Evolutionary conservation across 208 protist species (phyloP), one percentile per base, ranked within the genome.

Genomic region (Vickermania spadyakhi): DNA sequence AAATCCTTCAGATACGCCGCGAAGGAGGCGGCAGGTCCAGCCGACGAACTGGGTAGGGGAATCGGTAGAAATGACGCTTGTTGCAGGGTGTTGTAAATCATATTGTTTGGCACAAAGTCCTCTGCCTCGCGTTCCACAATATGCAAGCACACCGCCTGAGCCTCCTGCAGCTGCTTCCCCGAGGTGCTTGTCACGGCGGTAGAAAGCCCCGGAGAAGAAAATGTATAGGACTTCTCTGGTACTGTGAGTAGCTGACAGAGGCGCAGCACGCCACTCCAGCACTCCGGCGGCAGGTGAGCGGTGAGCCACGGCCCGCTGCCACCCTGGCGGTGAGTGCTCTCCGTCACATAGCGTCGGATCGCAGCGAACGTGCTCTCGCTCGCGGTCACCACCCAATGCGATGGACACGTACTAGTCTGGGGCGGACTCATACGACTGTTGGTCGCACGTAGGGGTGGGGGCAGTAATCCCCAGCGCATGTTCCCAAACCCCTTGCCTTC

Each of bases 101-200:
- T 73, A 68, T 94, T 91, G 58, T 94, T 94, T 14, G 87, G 83
- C 7, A 71, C 72, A 68, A 89, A 91, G 73, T 94, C 87, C 4
- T 64, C 77, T 0, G 53, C 23, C 1, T 41, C 53, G 11, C 87
- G 73, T 66, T 88, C 68, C 31, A 94, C 80, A 30, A 90, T 64
- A 75, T 93, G 86, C 71, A 90, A 61, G 51, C 72, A 84, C 23
- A 73, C 68, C n/a, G 60, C 56, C 28, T 89, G 89, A 1, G 23
- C 3, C n/a, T 30, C 50, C 3, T 52, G 7, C 18, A 3, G 4
- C 30, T 7, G 2, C 3, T 31, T 28, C 26, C 30, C 23, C 22
- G 21, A 3, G 11, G 7, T 7, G 11, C 18, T 18, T 18, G 7
- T 45, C 21, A 23, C 28, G 13, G 51, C 13, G 25, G 51, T 22